These are phyloP conservation scores for Colletotrichum sojae DNA, from an alignment of 2,329 filamentous ascomycete genomes.

Conservation along the genomic window DNA sequence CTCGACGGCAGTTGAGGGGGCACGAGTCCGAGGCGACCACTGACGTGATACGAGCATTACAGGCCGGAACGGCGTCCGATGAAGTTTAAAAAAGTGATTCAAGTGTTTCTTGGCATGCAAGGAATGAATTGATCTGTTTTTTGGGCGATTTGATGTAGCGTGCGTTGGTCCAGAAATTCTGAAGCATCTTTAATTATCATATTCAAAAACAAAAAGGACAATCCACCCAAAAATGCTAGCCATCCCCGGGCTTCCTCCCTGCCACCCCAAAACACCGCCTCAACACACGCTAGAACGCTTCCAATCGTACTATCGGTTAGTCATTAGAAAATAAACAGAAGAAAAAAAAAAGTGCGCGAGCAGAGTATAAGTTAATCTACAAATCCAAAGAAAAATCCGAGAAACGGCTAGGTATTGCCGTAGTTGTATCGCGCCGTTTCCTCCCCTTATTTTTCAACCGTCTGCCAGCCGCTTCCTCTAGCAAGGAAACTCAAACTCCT, in stretches of 20 bases:
- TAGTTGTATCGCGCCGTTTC: neutral
- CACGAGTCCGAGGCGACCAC: too few species aligned
- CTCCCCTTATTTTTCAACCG: neutral
- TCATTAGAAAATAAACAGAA: neutral
- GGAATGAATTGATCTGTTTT: neutral
- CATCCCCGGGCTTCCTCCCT: neutral
- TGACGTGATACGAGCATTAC: too few species aligned
- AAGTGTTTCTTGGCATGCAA: neutral
- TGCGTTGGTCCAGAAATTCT: neutral
- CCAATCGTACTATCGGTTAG: neutral
- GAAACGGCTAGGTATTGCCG: neutral
- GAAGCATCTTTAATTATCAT: neutral
- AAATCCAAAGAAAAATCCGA: neutral
- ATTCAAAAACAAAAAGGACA: neutral
- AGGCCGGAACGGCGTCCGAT: too few species aligned
- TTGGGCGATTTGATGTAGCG: neutral
- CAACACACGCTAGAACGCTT: neutral
- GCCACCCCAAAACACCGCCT: neutral
- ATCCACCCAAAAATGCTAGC: neutral
- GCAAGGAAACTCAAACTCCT: too few species aligned
- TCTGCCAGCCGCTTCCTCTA: too few species aligned
- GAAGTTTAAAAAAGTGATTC: too few species aligned
- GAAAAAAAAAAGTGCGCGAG: neutral
- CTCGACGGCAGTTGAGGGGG: too few species aligned
- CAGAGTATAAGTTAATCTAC: neutral